These are phyloP conservation scores for Colletotrichum navitas DNA, from an alignment of 2,329 filamentous ascomycete genomes.

Conservation along the genomic window DNA sequence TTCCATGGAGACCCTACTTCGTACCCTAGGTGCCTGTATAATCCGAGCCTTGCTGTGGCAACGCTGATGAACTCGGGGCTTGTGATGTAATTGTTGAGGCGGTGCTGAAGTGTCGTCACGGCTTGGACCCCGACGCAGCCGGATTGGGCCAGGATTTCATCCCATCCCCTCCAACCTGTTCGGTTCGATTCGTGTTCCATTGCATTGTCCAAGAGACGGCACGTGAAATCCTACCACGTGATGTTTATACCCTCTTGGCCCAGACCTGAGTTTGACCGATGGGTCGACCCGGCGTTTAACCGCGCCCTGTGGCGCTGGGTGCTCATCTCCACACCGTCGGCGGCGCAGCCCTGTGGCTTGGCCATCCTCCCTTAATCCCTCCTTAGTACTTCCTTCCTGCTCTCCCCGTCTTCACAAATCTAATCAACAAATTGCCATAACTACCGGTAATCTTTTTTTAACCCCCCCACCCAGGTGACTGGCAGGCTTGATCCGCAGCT, in stretches of 20 bases:
- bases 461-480: too few relatives aligned
- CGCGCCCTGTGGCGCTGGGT: neutral
- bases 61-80: slow-evolving; percentile 28
- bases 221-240: slow-evolving; percentile 20
- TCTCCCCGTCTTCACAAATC: neutral
- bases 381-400: neutral
- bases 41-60: slow-evolving; percentile 4
- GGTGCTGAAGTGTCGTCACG: slow-evolving; percentile 27
- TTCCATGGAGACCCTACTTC: slow-evolving; percentile 29
- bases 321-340: neutral
- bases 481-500: neutral
- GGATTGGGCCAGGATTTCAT: slow-evolving; percentile 25
- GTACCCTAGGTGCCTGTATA: neutral
- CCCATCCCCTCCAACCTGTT: slow-evolving; percentile 1
- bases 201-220: neutral
- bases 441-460: too few relatives aligned
- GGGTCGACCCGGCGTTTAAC: neutral
- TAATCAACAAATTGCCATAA: neutral
- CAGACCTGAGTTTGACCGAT: neutral
- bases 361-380: neutral
- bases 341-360: slow-evolving; percentile 4
- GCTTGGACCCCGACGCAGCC: slow-evolving; percentile 28
- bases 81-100: slow-evolving; percentile 40
- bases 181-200: neutral
- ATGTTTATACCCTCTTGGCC: neutral